Evolutionary conservation across 2,329 filamentous ascomycete genomes (phyloP).

Genomic region (Fusarium sp.): DNA sequence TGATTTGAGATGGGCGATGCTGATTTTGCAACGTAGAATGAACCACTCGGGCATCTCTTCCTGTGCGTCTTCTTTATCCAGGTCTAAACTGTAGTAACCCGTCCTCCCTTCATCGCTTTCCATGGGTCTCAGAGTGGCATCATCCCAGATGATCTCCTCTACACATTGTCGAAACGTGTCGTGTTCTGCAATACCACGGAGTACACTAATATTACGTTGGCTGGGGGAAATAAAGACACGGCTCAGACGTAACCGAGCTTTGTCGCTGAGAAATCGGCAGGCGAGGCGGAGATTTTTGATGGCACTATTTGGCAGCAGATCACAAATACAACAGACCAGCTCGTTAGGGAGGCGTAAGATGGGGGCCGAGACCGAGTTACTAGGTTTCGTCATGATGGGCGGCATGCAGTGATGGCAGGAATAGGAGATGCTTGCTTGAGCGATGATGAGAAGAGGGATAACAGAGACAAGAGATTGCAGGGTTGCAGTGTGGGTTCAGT

Average conservation of each 20-base stretch:
- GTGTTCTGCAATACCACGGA: slow-evolving; percentile 14
- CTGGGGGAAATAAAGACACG: slow-evolving; percentile 21
- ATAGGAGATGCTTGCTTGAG: background rate
- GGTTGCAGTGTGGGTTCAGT: no score
- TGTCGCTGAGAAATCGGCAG: background rate
- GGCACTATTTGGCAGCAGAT: background rate
- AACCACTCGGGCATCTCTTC: background rate
- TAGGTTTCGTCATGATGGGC: background rate
- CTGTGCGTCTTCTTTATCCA: background rate
- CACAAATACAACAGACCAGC: background rate
- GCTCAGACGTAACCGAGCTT: background rate
- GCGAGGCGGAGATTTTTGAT: slow-evolving; percentile 5
- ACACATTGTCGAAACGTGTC: background rate
- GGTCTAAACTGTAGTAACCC: background rate
- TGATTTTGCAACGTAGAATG: background rate
- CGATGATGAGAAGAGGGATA: background rate
- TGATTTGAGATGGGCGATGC: background rate
- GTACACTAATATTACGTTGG: background rate
- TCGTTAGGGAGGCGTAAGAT: background rate
- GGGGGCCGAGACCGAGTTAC: background rate
- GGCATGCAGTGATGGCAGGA: background rate
- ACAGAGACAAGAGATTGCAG: background rate
- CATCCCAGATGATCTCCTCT: slow-evolving; percentile 20
- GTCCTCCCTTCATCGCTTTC: background rate
- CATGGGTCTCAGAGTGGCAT: background rate